These are phyloP conservation scores for Monilinia polystroma DNA, from an alignment of 2,329 filamentous ascomycete genomes.

Conservation along the genomic window DNA sequence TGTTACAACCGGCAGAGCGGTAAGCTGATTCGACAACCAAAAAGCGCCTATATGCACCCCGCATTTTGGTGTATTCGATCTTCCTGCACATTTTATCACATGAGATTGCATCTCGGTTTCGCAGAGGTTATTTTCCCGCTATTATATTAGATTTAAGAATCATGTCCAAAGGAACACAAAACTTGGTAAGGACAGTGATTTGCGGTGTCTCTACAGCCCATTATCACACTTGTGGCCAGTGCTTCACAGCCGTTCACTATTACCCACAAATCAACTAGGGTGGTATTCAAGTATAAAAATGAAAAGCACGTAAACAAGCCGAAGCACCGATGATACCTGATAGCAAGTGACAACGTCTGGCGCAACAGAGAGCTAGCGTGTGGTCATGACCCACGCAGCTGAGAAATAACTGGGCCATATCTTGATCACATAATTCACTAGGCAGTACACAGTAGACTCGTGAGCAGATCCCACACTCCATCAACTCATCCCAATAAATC, in stretches of 20 bases:
- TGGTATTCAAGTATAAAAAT: background rate
- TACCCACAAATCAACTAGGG: conserved; percentile 2
- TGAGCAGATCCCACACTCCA: background rate
- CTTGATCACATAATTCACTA: conserved; percentile 13
- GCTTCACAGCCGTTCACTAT: background rate
- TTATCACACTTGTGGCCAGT: conserved; percentile 1
- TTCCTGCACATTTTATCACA: background rate
- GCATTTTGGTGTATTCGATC: conserved; percentile 5
- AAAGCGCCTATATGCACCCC: conserved; percentile 12
- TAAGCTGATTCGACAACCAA: conserved; percentile 1
- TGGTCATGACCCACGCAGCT: background rate
- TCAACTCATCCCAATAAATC: background rate
- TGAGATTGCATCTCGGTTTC: conserved; percentile 6
- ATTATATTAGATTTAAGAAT: conserved; percentile 8
- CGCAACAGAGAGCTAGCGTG: background rate
- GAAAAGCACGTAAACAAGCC: background rate
- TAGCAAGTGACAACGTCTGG: background rate
- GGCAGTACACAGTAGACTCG: background rate
- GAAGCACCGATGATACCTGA: background rate
- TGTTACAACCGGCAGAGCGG: background rate
- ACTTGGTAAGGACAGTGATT: conserved; percentile 15
- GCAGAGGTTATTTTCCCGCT: background rate
- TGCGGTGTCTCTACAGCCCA: background rate
- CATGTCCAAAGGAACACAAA: background rate
- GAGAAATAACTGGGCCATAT: background rate